Evolutionary conservation across 768 basidiomycete species (phyloP).

Genomic region (Boletus pseudopeckii): DNA sequence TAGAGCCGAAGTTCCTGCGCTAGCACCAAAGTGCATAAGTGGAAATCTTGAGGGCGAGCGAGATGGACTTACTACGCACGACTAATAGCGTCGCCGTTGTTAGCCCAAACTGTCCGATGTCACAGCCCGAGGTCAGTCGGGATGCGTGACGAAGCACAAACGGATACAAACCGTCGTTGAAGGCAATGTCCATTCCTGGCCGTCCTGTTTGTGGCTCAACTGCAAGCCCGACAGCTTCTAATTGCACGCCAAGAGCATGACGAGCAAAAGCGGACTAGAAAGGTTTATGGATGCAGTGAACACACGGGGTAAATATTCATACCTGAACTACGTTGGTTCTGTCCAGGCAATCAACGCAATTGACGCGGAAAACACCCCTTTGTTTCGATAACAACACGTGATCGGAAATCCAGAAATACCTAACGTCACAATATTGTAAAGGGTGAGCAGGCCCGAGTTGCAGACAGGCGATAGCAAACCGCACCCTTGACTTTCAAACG

Average conservation of each 20-base stretch:
- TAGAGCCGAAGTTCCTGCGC: slow-evolving; percentile 92
- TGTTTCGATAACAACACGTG: slow-evolving; percentile 71
- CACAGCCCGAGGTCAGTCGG: not conserved
- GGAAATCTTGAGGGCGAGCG: not conserved
- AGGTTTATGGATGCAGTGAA: slow-evolving; percentile 4
- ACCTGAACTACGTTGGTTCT: slow-evolving; percentile 94
- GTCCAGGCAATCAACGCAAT: slow-evolving; percentile 95
- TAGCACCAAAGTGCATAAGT: slow-evolving; percentile 32
- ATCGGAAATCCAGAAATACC: slow-evolving; percentile 82
- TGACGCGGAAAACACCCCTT: slow-evolving; percentile 82
- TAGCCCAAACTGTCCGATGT: slow-evolving; percentile 77
- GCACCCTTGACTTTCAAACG: slow-evolving; percentile 80
- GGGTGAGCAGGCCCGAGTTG: not conserved
- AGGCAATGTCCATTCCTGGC: slow-evolving; percentile 64
- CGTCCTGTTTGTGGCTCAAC: slow-evolving; percentile 51
- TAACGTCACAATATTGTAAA: slow-evolving; percentile 25
- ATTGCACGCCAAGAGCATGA: slow-evolving; percentile 70
- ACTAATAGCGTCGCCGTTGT: slow-evolving; percentile 95
- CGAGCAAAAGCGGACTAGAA: slow-evolving; percentile 86
- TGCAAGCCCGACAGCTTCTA: slow-evolving; percentile 68
- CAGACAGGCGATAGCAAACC: slow-evolving; percentile 5
- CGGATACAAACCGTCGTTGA: slow-evolving; percentile 66
- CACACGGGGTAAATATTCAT: slow-evolving; percentile 10
- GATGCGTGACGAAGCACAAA: not conserved
- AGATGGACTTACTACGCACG: slow-evolving; percentile 65